These are phyloP conservation scores for Aureobasidium melanogenum DNA, from an alignment of 2,329 filamentous ascomycete genomes.

Conservation along the genomic window DNA sequence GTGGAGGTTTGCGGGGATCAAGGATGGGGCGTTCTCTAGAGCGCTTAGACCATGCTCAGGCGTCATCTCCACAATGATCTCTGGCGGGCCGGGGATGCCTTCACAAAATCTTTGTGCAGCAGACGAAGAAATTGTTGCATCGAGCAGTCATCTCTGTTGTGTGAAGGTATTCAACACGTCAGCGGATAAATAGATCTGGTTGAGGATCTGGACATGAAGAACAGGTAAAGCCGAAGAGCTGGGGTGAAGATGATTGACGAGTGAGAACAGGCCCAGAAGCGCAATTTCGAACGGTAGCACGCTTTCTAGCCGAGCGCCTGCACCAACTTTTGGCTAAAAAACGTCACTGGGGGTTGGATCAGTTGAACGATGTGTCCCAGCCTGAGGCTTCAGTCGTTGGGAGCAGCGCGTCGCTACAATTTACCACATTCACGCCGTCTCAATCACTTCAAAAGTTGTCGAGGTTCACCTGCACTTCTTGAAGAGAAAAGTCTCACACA, in stretches of 20 bases:
- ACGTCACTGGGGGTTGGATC: not conserved
- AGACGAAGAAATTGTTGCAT: not conserved
- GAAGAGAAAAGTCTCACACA: not conserved
- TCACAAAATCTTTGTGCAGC: not conserved
- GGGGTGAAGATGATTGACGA: not conserved
- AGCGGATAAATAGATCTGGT: not conserved
- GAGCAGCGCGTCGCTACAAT: not conserved
- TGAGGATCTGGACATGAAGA: not conserved
- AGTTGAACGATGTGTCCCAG: not conserved
- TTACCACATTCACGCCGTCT: not conserved
- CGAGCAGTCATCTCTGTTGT: not conserved
- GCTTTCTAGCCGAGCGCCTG: conserved; percentile 2
- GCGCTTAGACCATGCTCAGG: not conserved
- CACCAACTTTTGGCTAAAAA: conserved; percentile 5
- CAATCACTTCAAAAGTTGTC: not conserved
- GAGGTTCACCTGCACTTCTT: not conserved
- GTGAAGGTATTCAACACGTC: not conserved
- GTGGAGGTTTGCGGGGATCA: conserved; percentile 2
- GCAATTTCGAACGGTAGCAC: not conserved
- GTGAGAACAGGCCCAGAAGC: conserved; percentile 2
- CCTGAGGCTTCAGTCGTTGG: conserved; percentile 7
- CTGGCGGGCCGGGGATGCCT: not conserved
- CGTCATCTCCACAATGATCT: conserved; percentile 5
- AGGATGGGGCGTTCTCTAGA: conserved; percentile 2
- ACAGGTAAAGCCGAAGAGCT: not conserved